Base-by-base conservation (phyloP, 2,329 filamentous ascomycete species). In the Fusarium nelsonii region DNA sequence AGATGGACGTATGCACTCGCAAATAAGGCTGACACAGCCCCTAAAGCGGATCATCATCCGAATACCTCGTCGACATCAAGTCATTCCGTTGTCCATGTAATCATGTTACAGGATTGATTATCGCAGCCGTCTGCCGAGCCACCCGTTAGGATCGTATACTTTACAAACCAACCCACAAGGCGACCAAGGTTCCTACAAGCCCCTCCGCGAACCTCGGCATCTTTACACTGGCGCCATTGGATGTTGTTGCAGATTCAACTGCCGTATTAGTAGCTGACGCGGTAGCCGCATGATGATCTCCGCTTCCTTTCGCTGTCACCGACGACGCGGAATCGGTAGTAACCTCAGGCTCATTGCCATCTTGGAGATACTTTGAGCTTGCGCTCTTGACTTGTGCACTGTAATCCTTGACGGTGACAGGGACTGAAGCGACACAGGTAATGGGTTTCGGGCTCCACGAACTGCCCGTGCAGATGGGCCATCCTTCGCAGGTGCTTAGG, bases 391-490 rank as follows among this genome's bases (percentile, higher is more conserved):
- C 26, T 1, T 45, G 40, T 7, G 50, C 33, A 16, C 30, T 36
- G 26, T 67, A 67, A 14, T 67, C 56, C 5, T 36, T 49, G 6
- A 45, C 45, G 1, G 62, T 55, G 10, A 67, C 2, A 7, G 56
- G 49, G 1, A 63, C 32, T 9, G 10, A 56, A 12, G 63, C 48
- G 16, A 39, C 48, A 33, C 63, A 66, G 18, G 34, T 50, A 7
- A 57, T 12, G 2, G 62, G n/a, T 16, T 49, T 57, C 18, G 63
- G 36, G 16, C 45, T 12, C 34, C 49, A 23, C 8, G 56, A 40
- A 14, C 45, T 39, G 6, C 63, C 63, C 3, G 44, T 66, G 36
- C 63, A 66, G 15, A 66, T 48, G 6, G 62, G 63, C 63, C 63
- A 66, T 3, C 63, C 63, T 18, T 56, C 26, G 16, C 63, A 66